Conservation (phyloP, 768 basidiomycete genomes). For the Melanogaster broomeanus region DNA sequence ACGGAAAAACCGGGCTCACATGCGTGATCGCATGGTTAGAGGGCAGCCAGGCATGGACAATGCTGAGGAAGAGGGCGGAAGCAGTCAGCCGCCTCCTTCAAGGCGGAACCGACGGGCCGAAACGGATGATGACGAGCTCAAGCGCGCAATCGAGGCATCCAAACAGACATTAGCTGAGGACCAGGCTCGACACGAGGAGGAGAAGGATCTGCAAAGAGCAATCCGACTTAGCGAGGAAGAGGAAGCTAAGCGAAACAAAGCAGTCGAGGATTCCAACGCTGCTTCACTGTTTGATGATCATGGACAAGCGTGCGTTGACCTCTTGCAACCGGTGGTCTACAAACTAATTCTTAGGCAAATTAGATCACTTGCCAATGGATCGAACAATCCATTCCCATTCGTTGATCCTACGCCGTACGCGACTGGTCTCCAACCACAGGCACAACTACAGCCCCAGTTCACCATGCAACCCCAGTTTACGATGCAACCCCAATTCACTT, state of each 20-base stretch:
- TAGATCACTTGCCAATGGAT: conserved; percentile 34
- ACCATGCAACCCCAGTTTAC: conserved; percentile 77
- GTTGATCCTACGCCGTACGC: conserved; percentile 63
- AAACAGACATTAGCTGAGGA: conserved; percentile 74
- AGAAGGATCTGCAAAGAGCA: conserved; percentile 82
- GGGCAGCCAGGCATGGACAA: conserved; percentile 45
- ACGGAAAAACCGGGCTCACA: conserved; percentile 77
- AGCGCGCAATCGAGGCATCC: conserved; percentile 86
- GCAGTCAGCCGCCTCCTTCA: conserved; percentile 15
- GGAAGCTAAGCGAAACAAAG: conserved; percentile 72
- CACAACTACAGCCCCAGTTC: conserved; percentile 65
- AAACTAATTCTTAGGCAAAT: conserved; percentile 4
- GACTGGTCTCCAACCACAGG: conserved; percentile 51
- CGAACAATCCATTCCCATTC: conserved; percentile 59
- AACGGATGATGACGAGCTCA: conserved; percentile 81
- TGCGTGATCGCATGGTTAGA: conserved; percentile 93
- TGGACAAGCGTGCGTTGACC: conserved; percentile 64
- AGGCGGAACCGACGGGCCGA: conserved; percentile 25
- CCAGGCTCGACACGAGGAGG: conserved; percentile 61
- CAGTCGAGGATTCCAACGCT: conserved; percentile 73
- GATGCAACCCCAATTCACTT: conserved; percentile 83
- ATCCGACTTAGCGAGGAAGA: conserved; percentile 89
- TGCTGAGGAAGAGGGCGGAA: conserved; percentile 26
- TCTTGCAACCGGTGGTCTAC: conserved; percentile 2
- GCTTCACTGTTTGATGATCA: conserved; percentile 84